A percentile compares a stretch with the other conserved stretches of the same genome.
Conservation (phyloP, 495 filamentous ascomycete genomes). For the Pyrenopolyporus hunteri region DNA sequence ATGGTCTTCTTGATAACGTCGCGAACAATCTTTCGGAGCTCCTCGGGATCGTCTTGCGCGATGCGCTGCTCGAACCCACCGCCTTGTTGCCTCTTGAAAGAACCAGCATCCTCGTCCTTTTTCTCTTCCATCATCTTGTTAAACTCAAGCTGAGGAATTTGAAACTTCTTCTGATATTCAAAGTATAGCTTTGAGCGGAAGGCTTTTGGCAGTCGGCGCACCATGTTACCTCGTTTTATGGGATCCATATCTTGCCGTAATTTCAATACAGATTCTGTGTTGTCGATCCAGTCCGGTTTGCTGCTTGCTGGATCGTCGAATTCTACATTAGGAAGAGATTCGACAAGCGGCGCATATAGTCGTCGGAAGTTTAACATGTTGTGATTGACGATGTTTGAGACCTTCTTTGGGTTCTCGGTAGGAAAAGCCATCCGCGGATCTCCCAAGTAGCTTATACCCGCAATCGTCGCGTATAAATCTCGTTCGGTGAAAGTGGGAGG, state of each 20-base stretch:
- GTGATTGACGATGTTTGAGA: conserved; percentile 87
- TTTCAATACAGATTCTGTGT: conserved; percentile 57
- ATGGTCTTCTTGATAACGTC: conserved; percentile 83
- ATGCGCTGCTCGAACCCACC: conserved; percentile 86
- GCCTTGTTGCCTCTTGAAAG: conserved; percentile 75
- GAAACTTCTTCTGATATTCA: conserved; percentile 87
- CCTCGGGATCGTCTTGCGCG: conserved; percentile 66
- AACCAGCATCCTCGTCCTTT: conserved; percentile 68
- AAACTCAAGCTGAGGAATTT: conserved; percentile 83
- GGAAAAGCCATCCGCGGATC: conserved; percentile 90
- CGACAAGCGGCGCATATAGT: conserved; percentile 86
- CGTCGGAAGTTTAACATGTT: conserved; percentile 91
- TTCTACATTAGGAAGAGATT: conserved; percentile 83
- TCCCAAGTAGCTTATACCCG: conserved; percentile 89
- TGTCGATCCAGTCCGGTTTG: conserved; percentile 67
- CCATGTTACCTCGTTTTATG: conserved; percentile 89
- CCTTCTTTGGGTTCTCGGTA: conserved; percentile 90
- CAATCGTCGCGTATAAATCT: conserved; percentile 86
- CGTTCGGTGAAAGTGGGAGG: conserved; percentile 84
- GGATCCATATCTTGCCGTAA: conserved; percentile 92
- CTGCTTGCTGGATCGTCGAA: conserved; percentile 74
- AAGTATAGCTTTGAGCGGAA: conserved; percentile 93
- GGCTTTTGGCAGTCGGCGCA: conserved; percentile 82
- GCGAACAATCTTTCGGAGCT: conserved; percentile 69
- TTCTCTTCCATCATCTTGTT: conserved; percentile 80